phyloP scores from a whole-genome alignment of 768 basidiomycete species.

The Calocybe cyanea region DNA sequence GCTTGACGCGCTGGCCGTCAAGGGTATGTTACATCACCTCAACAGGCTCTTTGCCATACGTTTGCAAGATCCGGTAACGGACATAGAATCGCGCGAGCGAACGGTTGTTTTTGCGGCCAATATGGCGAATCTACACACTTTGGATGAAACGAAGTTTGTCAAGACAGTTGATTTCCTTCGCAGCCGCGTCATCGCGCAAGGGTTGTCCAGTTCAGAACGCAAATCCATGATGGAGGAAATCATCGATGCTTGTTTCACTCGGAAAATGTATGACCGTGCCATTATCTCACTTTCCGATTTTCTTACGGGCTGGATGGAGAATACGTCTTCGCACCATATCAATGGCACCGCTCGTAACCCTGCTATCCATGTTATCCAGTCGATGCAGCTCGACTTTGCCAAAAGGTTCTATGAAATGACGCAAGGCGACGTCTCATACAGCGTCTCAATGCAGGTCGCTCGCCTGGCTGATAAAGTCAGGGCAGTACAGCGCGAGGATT shows the following conservation, averaged over 20 bases:
- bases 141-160: slow-evolving; percentile 15
- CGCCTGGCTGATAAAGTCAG: slow-evolving; percentile 30
- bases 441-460: slow-evolving; percentile 28
- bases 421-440: slow-evolving; percentile 20
- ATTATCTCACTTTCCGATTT: slow-evolving; percentile 15
- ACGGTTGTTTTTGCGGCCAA: slow-evolving; percentile 38
- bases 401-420: slow-evolving; percentile 20
- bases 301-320: slow-evolving; percentile 11
- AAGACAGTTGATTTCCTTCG: slow-evolving; percentile 21
- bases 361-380: slow-evolving; percentile 14
- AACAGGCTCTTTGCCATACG: slow-evolving; percentile 49
- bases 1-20: slow-evolving; percentile 49
- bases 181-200: neutral
- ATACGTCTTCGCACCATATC: neutral
- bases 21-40: slow-evolving; percentile 48
- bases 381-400: slow-evolving; percentile 19
- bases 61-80: slow-evolving; percentile 30
- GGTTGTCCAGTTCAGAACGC: neutral
- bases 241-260: slow-evolving; percentile 23
- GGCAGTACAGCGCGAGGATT: slow-evolving; percentile 26
- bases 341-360: neutral
- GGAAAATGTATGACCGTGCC: slow-evolving; percentile 26
- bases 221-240: slow-evolving; percentile 19
- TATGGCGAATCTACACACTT: slow-evolving; percentile 19
- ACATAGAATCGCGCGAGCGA: slow-evolving; percentile 34